Evolutionary conservation across 2,329 filamentous ascomycete genomes (phyloP).

Genomic region (Aspergillus chevalieri): DNA sequence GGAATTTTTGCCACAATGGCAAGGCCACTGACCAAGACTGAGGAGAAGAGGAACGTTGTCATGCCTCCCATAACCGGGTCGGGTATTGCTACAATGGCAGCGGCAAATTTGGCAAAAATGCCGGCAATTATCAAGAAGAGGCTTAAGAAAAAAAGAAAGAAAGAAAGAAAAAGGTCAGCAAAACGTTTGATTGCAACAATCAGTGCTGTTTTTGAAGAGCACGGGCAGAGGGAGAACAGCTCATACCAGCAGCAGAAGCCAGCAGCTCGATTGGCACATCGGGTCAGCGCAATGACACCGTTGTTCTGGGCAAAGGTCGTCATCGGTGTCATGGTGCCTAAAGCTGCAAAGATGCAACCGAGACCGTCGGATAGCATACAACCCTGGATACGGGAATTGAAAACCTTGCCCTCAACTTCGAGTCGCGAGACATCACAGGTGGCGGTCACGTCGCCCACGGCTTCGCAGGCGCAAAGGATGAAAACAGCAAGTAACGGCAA

Average conservation of each 20-base stretch:
- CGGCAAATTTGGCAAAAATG: no score
- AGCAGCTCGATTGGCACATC: slow-evolving; percentile 62
- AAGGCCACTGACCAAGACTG: no score
- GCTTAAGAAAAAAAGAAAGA: no score
- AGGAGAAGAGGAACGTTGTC: no score
- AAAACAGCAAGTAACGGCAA: slow-evolving; percentile 53
- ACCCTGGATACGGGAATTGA: slow-evolving; percentile 63
- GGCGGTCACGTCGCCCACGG: slow-evolving; percentile 62
- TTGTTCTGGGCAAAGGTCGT: slow-evolving; percentile 65
- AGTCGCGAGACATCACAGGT: slow-evolving; percentile 61
- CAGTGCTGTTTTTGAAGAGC: no score
- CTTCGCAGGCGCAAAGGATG: slow-evolving; percentile 62
- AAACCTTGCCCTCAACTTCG: slow-evolving; percentile 58
- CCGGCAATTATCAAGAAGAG: no score
- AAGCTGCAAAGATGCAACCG: slow-evolving; percentile 56
- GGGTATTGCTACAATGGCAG: no score
- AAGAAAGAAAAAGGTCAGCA: no score
- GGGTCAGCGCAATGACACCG: slow-evolving; percentile 61
- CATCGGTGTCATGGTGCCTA: slow-evolving; percentile 64
- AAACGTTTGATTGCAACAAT: no score
- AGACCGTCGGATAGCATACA: slow-evolving; percentile 62
- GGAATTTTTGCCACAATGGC: no score
- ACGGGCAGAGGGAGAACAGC: no score
- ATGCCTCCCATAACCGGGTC: no score
- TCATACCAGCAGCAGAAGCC: slow-evolving; percentile 54